Evolutionary conservation across 768 basidiomycete genomes (phyloP).

Genomic region (Pulveroboletus ravenelii): DNA sequence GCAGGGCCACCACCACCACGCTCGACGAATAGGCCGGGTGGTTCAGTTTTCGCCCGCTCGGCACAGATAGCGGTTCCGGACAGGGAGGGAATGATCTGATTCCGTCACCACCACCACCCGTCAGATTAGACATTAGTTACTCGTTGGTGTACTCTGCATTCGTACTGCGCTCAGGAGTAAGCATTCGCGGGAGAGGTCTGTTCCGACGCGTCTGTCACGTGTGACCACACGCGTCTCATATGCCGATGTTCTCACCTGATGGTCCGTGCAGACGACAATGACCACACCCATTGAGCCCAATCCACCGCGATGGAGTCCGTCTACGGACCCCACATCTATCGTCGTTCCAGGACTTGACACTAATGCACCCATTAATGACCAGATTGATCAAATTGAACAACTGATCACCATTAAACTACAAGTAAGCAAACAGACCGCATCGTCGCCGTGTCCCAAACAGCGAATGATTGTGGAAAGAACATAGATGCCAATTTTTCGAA

Average conservation of each 20-base stretch:
- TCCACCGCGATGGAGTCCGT: slow-evolving; percentile 64
- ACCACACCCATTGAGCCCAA: slow-evolving; percentile 52
- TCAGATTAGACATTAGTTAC: neutral
- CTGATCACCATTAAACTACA: slow-evolving; percentile 89
- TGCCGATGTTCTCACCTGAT: neutral
- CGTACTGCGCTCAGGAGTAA: neutral
- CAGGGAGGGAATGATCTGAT: slow-evolving; percentile 61
- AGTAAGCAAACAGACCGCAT: slow-evolving; percentile 36
- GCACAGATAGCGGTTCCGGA: slow-evolving; percentile 50
- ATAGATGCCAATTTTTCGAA: slow-evolving; percentile 92
- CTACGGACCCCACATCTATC: slow-evolving; percentile 57
- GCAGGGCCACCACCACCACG: slow-evolving; percentile 62
- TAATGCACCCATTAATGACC: slow-evolving; percentile 63
- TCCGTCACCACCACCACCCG: no score
- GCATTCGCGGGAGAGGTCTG: no score
- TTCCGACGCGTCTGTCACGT: slow-evolving; percentile 19
- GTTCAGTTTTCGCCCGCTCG: slow-evolving; percentile 37
- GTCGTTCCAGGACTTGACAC: slow-evolving; percentile 69
- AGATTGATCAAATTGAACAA: slow-evolving; percentile 95
- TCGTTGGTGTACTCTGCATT: neutral
- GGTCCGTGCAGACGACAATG: slow-evolving; percentile 14
- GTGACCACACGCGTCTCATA: slow-evolving; percentile 18
- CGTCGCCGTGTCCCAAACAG: neutral
- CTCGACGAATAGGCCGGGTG: slow-evolving; percentile 63
- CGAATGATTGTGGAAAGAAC: slow-evolving; percentile 45